These are phyloP conservation scores for Rhypophila decipiens DNA, from an alignment of 495 filamentous ascomycete genomes.

Conservation along the genomic window DNA sequence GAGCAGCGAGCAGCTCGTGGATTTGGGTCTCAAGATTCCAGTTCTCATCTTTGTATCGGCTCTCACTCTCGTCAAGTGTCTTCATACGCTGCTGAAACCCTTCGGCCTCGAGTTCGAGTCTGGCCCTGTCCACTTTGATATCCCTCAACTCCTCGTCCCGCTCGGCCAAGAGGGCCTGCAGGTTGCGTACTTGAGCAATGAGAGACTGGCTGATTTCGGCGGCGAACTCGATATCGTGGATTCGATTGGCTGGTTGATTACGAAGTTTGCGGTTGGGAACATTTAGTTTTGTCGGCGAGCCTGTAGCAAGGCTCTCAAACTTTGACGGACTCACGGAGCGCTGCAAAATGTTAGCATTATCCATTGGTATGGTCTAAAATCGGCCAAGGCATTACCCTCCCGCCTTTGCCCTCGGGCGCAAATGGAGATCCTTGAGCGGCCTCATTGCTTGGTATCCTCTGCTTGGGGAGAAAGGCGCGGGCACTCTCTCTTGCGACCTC, in stretches of 20 bases:
- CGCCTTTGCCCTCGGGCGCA: conserved; percentile 45
- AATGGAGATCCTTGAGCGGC: conserved; percentile 57
- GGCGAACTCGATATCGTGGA: conserved; percentile 93
- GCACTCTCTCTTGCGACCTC: conserved; percentile 88
- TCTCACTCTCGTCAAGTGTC: conserved; percentile 83
- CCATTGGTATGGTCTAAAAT: no score
- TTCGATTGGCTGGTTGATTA: conserved; percentile 78
- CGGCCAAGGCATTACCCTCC: conserved; percentile 39
- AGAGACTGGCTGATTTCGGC: conserved; percentile 91
- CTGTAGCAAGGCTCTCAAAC: conserved; percentile 76
- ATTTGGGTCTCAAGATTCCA: conserved; percentile 90
- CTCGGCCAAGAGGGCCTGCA: conserved; percentile 77
- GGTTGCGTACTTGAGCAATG: conserved; percentile 77
- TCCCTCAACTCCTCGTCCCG: conserved; percentile 79
- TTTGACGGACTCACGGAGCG: conserved; percentile 69
- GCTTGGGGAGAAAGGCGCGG: conserved; percentile 81
- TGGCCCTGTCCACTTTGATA: conserved; percentile 63
- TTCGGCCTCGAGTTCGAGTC: conserved; percentile 75
- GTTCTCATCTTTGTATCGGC: conserved; percentile 94
- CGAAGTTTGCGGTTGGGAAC: conserved; percentile 79
- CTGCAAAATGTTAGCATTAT: no score
- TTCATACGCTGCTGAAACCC: conserved; percentile 71
- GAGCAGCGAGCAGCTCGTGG: conserved; percentile 66
- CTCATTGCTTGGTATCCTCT: conserved; percentile 61
- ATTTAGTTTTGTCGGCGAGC: conserved; percentile 82